Base-by-base conservation (phyloP, 2,329 filamentous ascomycete species). In the Pseudopithomyces maydicus region DNA sequence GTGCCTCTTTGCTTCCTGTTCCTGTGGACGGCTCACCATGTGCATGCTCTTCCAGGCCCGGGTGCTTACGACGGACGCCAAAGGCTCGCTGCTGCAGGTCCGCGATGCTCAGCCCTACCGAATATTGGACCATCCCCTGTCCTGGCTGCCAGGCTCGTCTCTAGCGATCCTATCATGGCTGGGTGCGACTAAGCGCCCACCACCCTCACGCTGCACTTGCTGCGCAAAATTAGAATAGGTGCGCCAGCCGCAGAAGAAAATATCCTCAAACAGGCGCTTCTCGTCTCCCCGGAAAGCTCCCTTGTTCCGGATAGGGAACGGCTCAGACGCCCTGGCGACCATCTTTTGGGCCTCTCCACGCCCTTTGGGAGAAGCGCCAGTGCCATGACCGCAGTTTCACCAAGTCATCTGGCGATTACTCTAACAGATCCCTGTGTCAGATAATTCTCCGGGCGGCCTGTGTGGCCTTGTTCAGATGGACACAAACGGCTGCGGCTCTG, bases 401-500 rank as follows among this genome's bases (percentile, higher is more conserved):
- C 33, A 68, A 36, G 35, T 68, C 61, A 67, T 70, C 66, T 66
- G 73, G 73, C 74, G 74, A 74, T 72, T 76, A 74, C 64, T 72
- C 70, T 74, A 74, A 76, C 74, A 66, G 59, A 63, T 65, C 66
- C 62, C 64, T 64, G 74, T 76, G 76, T 76, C 73, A 75, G 64
- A 57, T 64, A 74, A 72, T 74, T 74, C 72, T 72, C 71, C 71
- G 68, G 38, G 54, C 52, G 66, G 64, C 69, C 68, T 61, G 56
- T 64, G 38, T 51, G 64, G 66, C 62, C 35, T 64, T 66, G 65
- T 65, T 61, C 57, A 54, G 55, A 60, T 56, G 52, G 62, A 69
- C 59, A 63, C 62, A 63, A 62, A 58, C 47, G 20, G 47, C 58
- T 71, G 66, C 67, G 62, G 61, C 66, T 68, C 22, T 67, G 48